Evolutionary conservation across 495 filamentous ascomycete species (phyloP).

Genomic region (Margaritispora aquatica): DNA sequence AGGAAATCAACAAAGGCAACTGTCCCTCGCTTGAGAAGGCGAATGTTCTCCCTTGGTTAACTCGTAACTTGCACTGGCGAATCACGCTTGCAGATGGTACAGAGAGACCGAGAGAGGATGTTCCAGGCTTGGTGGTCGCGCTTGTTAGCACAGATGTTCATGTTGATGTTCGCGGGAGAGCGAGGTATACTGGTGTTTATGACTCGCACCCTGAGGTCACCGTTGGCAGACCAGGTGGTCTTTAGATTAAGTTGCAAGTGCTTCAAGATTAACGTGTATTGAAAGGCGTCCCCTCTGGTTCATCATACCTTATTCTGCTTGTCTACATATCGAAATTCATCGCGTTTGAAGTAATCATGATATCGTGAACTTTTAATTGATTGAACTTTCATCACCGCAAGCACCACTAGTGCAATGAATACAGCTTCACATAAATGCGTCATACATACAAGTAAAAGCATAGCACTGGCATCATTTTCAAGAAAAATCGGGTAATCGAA

Average conservation of each 20-base stretch:
- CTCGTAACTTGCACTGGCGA: slow-evolving; percentile 29
- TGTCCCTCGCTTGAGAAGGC: slow-evolving; percentile 24
- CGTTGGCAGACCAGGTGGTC: slow-evolving; percentile 27
- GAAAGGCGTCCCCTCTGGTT: neutral
- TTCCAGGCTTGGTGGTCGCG: slow-evolving; percentile 30
- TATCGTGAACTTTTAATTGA: too few relatives aligned
- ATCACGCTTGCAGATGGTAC: slow-evolving; percentile 30
- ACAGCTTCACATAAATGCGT: too few relatives aligned
- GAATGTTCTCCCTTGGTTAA: slow-evolving; percentile 33
- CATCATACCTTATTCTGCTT: neutral
- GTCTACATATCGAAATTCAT: too few relatives aligned
- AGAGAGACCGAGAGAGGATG: slow-evolving; percentile 25
- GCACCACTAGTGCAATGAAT: too few relatives aligned
- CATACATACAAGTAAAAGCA: too few relatives aligned
- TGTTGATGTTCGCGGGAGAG: slow-evolving; percentile 19
- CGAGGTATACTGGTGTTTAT: slow-evolving; percentile 29
- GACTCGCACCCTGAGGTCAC: slow-evolving; percentile 31
- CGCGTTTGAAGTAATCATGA: too few relatives aligned
- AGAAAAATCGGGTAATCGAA: too few relatives aligned
- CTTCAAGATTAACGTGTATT: neutral
- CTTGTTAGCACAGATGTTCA: slow-evolving; percentile 32
- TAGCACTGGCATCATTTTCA: too few relatives aligned
- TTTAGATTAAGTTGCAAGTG: neutral
- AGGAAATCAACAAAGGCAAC: slow-evolving; percentile 29
- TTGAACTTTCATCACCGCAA: too few relatives aligned